Base-by-base conservation (phyloP, 1,284 basidiomycete genomes). In the Gymnopus androsaceus region DNA sequence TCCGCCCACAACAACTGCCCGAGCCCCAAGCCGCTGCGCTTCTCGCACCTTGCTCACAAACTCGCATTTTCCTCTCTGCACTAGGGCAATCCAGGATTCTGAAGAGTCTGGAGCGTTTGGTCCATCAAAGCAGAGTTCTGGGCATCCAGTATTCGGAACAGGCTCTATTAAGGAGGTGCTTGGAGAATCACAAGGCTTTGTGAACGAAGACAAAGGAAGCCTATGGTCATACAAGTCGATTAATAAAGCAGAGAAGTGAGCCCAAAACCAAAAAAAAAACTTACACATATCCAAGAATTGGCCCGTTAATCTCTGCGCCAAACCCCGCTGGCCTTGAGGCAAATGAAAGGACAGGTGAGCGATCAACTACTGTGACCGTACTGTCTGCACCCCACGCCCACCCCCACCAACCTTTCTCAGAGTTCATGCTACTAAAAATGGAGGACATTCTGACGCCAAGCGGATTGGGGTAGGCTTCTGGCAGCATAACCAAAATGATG, bases 1-100 rank as follows among this genome's bases (percentile, higher is more conserved):
- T 47, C 94, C 94, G 41, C 94, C 94, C 1, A 97, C 91, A n/a
- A 96, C 84, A 25, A 95, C 87, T 1, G 88, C 93, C 60, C 78
- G 82, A 0, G 94, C 93, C n/a, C 93, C 94, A 11, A 92, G 74
- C 40, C 81, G 76, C 69, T 95, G 91, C 0, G 93, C 92, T 64
- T 91, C 86, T 47, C 90, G 75, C 19, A 82, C 90, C 75, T 97
- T 97, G 64, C 85, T 87, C 12, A 91, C 88, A 67, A 97, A 97
- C 53, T 92, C 85, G 67, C 94, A 97, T 46, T 83, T 75, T 0
- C 94, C 94, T 45, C 94, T 77, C 69, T 95, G 90, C 0, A 95
- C 84, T 45, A 96, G 78, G 0, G 91, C 94, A 66, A 96, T 89
- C 85, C 91, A 93, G 1, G 84, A 75, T 54, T 91, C 89, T 14